Conservation (phyloP, 352 stramenopile species). For the Globisporangium parvum region DNA sequence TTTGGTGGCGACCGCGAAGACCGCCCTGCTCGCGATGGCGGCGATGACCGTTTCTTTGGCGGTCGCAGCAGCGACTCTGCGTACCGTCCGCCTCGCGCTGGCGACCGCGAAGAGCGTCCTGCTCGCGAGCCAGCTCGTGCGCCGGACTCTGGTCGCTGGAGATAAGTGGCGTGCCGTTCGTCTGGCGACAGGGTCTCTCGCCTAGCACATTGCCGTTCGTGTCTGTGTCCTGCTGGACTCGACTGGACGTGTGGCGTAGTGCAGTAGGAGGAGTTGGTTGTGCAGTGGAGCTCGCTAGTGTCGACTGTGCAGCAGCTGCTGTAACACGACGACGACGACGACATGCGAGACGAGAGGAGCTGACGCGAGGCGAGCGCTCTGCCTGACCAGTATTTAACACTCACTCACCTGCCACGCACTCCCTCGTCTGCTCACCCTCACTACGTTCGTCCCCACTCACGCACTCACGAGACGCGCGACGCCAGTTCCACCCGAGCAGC, state of each 20-base stretch:
- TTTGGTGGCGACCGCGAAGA: conserved; percentile 39
- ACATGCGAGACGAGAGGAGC: conserved; percentile 1
- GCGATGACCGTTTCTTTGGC: conserved; percentile 48
- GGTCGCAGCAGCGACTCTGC: conserved; percentile 35
- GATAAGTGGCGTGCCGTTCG: conserved; percentile 22
- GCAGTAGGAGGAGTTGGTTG: background rate
- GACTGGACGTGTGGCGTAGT: background rate
- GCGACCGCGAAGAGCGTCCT: conserved; percentile 13
- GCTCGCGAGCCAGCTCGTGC: conserved; percentile 34
- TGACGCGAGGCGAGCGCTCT: background rate
- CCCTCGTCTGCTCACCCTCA: background rate
- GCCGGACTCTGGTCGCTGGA: conserved; percentile 61
- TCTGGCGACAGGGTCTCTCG: background rate
- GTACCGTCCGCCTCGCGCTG: conserved; percentile 46
- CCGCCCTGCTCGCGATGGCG: conserved; percentile 22
- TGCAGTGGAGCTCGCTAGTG: background rate
- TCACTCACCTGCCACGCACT: background rate
- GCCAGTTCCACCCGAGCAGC: too few species aligned
- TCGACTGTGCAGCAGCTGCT: background rate
- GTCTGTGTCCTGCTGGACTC: too few species aligned
- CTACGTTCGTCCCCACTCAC: background rate
- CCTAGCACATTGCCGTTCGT: background rate
- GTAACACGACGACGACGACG: conserved; percentile 7
- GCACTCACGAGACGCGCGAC: too few species aligned
- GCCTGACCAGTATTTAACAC: conserved; percentile 1